phyloP scores from a whole-genome alignment of 139 green algal genomes.

The Chlamydomonas sphaeroides region DNA sequence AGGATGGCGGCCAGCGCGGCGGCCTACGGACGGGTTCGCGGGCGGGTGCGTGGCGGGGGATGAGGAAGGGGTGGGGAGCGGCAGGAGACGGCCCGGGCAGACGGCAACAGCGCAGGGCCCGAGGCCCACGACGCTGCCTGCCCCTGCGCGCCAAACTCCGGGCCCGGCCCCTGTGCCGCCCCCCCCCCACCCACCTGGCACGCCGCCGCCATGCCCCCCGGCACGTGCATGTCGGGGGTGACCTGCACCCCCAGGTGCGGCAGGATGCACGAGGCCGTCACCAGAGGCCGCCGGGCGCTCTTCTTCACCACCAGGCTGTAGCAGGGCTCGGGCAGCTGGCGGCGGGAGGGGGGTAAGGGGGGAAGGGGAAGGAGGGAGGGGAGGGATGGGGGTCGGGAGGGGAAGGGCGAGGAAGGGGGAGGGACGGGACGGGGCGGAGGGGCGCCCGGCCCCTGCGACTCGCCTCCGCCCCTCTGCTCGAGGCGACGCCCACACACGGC shows the following conservation, averaged over 20 bases:
- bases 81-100: no score
- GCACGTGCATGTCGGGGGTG: constrained; percentile 44
- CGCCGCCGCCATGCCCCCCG: constrained; percentile 23
- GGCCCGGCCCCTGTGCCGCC: no score
- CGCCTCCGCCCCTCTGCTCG: no score
- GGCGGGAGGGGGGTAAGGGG: background rate
- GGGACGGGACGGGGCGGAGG: background rate
- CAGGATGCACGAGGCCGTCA: constrained; percentile 43
- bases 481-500: no score
- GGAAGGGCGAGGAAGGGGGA: no score
- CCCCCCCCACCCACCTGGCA: constrained; percentile 13
- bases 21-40: no score
- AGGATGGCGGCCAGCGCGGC: constrained; percentile 22
- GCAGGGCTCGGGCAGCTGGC: constrained; percentile 27
- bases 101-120: no score
- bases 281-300: constrained; percentile 23
- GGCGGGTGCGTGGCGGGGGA: no score
- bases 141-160: no score
- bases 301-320: constrained; percentile 44
- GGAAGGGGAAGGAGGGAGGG: background rate
- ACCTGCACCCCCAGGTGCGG: constrained; percentile 43
- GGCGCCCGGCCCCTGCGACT: no score
- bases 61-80: background rate
- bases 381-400: no score
- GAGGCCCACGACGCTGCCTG: no score